Percentiles rank a stretch among this genome's conserved stretches.
phyloP scores from a whole-genome alignment of 2,329 filamentous ascomycete genomes.

The Nothomitra cinnamomea region DNA sequence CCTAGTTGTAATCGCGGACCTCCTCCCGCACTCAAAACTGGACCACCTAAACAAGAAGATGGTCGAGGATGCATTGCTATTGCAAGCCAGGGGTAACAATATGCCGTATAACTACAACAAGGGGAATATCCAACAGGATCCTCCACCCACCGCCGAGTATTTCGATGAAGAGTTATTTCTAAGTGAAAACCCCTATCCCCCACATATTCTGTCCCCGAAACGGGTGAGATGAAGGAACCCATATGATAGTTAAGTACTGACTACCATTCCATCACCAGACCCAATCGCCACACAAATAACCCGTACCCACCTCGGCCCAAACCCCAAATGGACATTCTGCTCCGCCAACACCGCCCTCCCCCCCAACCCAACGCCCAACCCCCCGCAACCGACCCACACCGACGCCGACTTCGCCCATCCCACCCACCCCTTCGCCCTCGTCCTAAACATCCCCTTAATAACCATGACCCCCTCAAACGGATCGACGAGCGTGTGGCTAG shows the following conservation, averaged over 20 bases:
- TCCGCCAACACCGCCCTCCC: conserved; percentile 42
- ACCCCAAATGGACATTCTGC: conserved; percentile 38
- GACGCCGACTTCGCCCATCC: conserved; percentile 43
- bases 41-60: conserved; percentile 41
- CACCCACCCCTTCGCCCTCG: conserved; percentile 35
- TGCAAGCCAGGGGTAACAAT: conserved; percentile 35
- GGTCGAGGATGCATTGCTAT: conserved; percentile 35
- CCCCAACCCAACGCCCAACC: conserved; percentile 22
- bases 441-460: conserved; percentile 36
- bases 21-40: conserved; percentile 32
- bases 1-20: conserved; percentile 37
- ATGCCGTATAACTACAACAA: conserved; percentile 46
- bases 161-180: conserved; percentile 18
- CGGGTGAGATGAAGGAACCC: too few species aligned
- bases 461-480: conserved; percentile 35
- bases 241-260: too few species aligned
- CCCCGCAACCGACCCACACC: conserved; percentile 38
- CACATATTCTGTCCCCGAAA: conserved; percentile 19
- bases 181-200: conserved; percentile 13
- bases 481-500: conserved; percentile 42
- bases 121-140: conserved; percentile 44
- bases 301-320: conserved; percentile 35
- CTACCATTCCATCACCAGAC: conserved; percentile 33
- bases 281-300: conserved; percentile 38
- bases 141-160: conserved; percentile 32